These are phyloP conservation scores for Escallonia rubra DNA, from an alignment of 129 eudicot species.

Conservation along the genomic window DNA sequence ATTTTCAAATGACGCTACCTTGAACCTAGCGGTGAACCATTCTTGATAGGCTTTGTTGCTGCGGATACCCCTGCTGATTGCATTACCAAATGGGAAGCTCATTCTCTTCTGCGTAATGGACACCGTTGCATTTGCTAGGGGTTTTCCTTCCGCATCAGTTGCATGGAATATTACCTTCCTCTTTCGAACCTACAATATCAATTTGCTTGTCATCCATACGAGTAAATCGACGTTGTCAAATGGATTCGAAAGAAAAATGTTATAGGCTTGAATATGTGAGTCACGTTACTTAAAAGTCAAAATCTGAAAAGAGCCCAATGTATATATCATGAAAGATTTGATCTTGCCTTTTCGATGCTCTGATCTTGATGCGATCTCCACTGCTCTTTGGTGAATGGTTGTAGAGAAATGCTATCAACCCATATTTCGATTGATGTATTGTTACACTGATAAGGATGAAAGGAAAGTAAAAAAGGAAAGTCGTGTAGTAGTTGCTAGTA, in stretches of 20 bases:
- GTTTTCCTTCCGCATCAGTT: constrained; percentile 28
- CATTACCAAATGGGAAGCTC: constrained; percentile 55
- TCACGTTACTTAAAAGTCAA: too few species aligned
- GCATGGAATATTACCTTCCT: constrained; percentile 49
- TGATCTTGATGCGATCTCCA: constrained; percentile 64
- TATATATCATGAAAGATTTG: not conserved
- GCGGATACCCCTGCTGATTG: constrained; percentile 44
- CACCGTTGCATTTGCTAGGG: constrained; percentile 31
- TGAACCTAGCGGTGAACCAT: constrained; percentile 64
- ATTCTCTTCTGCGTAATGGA: constrained; percentile 24
- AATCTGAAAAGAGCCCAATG: too few species aligned
- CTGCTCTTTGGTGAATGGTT: constrained; percentile 61
- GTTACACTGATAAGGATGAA: constrained; percentile 26
- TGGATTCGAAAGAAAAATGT: too few species aligned
- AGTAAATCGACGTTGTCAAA: too few species aligned
- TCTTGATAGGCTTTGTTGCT: constrained; percentile 39
- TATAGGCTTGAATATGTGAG: too few species aligned
- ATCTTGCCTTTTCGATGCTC: constrained; percentile 52
- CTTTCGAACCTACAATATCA: constrained; percentile 30
- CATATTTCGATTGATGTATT: constrained; percentile 42
- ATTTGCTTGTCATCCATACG: not conserved
- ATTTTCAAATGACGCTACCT: constrained; percentile 47
- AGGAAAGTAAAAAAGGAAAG: too few species aligned
- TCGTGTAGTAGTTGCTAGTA: too few species aligned
- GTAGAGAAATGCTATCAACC: constrained; percentile 60